phyloP scores from a whole-genome alignment of 2,329 filamentous ascomycete genomes.

The Fusarium annulatum region DNA sequence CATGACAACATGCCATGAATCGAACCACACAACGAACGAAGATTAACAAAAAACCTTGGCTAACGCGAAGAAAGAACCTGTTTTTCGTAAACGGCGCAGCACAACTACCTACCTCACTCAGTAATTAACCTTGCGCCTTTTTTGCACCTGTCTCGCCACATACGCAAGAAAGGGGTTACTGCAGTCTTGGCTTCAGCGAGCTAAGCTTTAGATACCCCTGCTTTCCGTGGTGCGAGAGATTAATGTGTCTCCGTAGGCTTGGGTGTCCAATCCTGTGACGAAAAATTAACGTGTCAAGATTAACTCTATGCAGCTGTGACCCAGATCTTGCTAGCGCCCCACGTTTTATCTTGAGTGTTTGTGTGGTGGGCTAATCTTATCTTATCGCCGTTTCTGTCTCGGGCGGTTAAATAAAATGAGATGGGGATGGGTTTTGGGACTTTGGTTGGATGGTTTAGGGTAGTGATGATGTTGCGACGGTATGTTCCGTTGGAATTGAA shows the following conservation, averaged over 20 bases:
- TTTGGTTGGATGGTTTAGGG: not conserved
- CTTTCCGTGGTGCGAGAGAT: not conserved
- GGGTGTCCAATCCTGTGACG: conserved; percentile 3
- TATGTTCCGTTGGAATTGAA: not conserved
- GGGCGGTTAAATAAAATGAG: not conserved
- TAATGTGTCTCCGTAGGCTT: not conserved
- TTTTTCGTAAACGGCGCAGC: conserved; percentile 1
- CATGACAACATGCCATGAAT: conserved; percentile 3
- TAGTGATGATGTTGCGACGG: not conserved
- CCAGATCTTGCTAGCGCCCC: conserved; percentile 14
- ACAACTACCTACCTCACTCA: not conserved
- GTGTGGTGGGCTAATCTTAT: not conserved
- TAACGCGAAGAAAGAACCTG: not conserved
- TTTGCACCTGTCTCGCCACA: not conserved
- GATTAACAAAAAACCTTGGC: not conserved
- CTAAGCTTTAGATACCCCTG: conserved; percentile 20
- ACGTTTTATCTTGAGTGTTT: not conserved
- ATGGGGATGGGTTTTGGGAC: not conserved
- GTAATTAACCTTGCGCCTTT: not conserved
- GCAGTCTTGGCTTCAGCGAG: not conserved
- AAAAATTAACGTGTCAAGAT: conserved; percentile 25
- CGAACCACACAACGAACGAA: not conserved
- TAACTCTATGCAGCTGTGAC: conserved; percentile 13
- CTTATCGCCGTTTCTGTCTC: not conserved
- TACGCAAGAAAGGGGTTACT: not conserved